A percentile compares a stretch with the other conserved stretches of the same genome.
Evolutionary conservation across 1,139 yeast species (phyloP).

Genomic region (Blastobotrys elegans): DNA sequence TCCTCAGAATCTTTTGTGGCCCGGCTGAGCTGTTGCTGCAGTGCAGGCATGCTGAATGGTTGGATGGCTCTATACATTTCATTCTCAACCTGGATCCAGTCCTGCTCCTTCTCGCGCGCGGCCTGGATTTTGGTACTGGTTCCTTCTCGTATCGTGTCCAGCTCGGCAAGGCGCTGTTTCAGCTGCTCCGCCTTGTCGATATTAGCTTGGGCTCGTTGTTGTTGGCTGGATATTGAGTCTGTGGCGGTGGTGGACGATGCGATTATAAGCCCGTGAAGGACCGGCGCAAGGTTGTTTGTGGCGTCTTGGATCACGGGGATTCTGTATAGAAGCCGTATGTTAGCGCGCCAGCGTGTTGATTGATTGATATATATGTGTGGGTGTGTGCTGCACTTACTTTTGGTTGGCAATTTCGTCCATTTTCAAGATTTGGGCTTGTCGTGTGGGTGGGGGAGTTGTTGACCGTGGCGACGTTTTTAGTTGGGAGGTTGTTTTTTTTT

Average conservation of each 20-base stretch:
- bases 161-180: constrained; percentile 15
- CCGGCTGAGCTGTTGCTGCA: constrained; percentile 30
- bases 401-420: constrained; percentile 9
- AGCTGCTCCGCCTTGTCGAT: constrained; percentile 22
- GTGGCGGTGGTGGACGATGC: neutral
- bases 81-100: constrained; percentile 34
- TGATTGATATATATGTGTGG: too few species aligned
- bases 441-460: too few species aligned
- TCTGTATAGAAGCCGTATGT: too few species aligned
- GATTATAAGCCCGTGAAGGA: constrained; percentile 17
- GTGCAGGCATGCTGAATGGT: constrained; percentile 34
- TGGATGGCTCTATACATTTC: constrained; percentile 40
- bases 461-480: too few species aligned
- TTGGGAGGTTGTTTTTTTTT: too few species aligned
- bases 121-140: constrained; percentile 14
- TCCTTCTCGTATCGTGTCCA: constrained; percentile 25
- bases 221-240: constrained; percentile 7
- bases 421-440: too few species aligned
- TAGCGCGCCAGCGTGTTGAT: too few species aligned
- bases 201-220: constrained; percentile 20
- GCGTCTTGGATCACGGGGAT: constrained; percentile 21
- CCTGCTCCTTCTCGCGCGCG: constrained; percentile 23
- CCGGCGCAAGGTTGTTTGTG: constrained; percentile 11
- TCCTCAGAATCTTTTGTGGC: constrained; percentile 34
- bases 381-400: constrained; percentile 3